Percentiles rank a stretch among this genome's conserved stretches.
Evolutionary conservation across 768 basidiomycete species (phyloP).

Genomic region (Tubosaeta sp.): DNA sequence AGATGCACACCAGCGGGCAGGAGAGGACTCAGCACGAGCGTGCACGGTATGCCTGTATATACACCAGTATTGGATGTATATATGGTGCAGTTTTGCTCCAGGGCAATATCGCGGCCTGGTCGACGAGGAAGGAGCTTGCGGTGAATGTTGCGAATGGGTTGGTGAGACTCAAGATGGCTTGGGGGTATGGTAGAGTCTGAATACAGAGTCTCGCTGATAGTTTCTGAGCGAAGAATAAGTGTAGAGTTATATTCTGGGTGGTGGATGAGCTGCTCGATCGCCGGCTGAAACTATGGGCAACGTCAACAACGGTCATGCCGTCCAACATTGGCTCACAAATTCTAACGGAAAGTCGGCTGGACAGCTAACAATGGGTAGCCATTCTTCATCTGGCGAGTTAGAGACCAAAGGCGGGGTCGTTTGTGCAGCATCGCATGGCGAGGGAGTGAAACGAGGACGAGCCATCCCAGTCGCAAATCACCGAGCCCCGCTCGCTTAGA

Average conservation of each 20-base stretch:
- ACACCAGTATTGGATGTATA: constrained; percentile 36
- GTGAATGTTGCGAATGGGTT: constrained; percentile 50
- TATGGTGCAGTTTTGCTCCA: constrained; percentile 81
- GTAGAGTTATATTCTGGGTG: constrained; percentile 95
- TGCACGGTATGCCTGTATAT: constrained; percentile 26
- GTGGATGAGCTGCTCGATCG: constrained; percentile 67
- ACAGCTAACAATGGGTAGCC: constrained; percentile 38
- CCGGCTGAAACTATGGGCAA: constrained; percentile 62
- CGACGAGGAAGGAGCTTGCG: constrained; percentile 72
- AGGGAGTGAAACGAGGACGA: constrained; percentile 23
- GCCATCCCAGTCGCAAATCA: not conserved
- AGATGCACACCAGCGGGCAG: constrained; percentile 41
- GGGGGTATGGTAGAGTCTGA: constrained; percentile 18
- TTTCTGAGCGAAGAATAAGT: constrained; percentile 82
- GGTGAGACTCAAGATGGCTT: constrained; percentile 33
- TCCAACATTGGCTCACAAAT: constrained; percentile 32
- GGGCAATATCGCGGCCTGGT: constrained; percentile 65
- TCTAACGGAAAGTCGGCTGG: constrained; percentile 39
- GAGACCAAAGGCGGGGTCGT: constrained; percentile 3
- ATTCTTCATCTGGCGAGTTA: constrained; percentile 8
- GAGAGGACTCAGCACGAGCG: constrained; percentile 61
- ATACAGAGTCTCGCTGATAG: constrained; percentile 30
- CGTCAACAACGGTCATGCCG: not conserved
- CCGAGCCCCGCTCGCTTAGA: constrained; percentile 13
- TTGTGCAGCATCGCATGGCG: constrained; percentile 10